Conservation (phyloP, 2,329 filamentous ascomycete species). For the Penicillium sp. region DNA sequence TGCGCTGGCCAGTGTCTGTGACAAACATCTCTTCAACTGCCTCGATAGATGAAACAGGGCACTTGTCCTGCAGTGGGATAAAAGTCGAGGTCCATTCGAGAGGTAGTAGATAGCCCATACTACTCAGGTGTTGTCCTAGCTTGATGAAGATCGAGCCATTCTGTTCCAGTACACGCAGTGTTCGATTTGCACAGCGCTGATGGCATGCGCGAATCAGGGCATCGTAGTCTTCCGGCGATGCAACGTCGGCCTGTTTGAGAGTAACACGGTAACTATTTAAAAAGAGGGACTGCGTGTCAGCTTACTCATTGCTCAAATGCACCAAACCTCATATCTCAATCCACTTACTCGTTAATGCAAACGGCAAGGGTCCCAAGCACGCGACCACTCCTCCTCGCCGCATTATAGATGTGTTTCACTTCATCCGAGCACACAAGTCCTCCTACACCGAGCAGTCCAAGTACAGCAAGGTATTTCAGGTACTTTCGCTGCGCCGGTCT, state of each 20-base stretch:
- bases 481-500: conserved; percentile 18
- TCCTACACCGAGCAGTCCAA: conserved; percentile 36
- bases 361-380: conserved; percentile 69
- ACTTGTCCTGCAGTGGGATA: conserved; percentile 90
- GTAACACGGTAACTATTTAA: conserved; percentile 72
- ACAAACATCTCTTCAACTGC: conserved; percentile 84
- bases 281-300: conserved; percentile 6
- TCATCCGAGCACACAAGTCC: conserved; percentile 55
- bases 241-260: conserved; percentile 61
- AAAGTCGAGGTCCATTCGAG: conserved; percentile 93
- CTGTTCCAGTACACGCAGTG: conserved; percentile 79
- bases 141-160: conserved; percentile 99
- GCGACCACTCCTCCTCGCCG: conserved; percentile 69
- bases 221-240: conserved; percentile 57
- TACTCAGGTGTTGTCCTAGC: conserved; percentile 89
- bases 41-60: conserved; percentile 82
- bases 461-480: conserved; percentile 30
- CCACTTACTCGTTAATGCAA: conserved; percentile 78
- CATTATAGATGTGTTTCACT: conserved; percentile 68
- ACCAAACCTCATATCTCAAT: background rate
- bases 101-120: conserved; percentile 90
- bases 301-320: background rate
- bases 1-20: conserved; percentile 69
- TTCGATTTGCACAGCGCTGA: conserved; percentile 84
- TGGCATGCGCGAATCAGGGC: conserved; percentile 75